These are phyloP conservation scores for Chloris gayana DNA, from an alignment of 176 grass and related monocot genomes.

Conservation along the genomic window DNA sequence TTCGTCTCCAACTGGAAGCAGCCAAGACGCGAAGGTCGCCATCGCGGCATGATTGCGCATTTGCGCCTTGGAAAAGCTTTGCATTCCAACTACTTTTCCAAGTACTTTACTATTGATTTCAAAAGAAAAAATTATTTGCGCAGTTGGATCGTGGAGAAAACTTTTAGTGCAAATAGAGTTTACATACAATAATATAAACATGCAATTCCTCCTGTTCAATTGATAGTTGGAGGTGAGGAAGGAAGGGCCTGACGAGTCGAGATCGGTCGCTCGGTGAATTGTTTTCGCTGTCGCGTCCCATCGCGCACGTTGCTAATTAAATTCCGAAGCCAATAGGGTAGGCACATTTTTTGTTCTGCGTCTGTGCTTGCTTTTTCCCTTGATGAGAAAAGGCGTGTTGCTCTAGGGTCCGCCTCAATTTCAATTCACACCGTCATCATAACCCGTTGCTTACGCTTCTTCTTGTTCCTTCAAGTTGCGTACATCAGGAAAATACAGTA, in stretches of 20 bases:
- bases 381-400: no score
- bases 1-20: background rate
- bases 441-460: background rate
- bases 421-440: background rate
- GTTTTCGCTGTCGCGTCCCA: background rate
- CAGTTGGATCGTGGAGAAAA: no score
- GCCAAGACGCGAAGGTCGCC: slow-evolving; percentile 8
- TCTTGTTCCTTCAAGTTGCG: background rate
- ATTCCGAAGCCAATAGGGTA: background rate
- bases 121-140: no score
- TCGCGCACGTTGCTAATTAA: background rate
- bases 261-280: no score
- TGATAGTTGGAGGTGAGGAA: no score
- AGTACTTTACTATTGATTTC: no score
- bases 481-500: background rate
- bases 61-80: background rate
- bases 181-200: no score
- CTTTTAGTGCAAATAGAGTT: no score
- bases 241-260: no score
- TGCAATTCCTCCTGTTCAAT: no score
- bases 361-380: no score
- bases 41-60: slow-evolving; percentile 53
- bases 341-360: no score
- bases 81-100: background rate
- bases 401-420: background rate